These are phyloP conservation scores for Phytophthora idaei DNA, from an alignment of 352 stramenopile genomes.

Conservation along the genomic window DNA sequence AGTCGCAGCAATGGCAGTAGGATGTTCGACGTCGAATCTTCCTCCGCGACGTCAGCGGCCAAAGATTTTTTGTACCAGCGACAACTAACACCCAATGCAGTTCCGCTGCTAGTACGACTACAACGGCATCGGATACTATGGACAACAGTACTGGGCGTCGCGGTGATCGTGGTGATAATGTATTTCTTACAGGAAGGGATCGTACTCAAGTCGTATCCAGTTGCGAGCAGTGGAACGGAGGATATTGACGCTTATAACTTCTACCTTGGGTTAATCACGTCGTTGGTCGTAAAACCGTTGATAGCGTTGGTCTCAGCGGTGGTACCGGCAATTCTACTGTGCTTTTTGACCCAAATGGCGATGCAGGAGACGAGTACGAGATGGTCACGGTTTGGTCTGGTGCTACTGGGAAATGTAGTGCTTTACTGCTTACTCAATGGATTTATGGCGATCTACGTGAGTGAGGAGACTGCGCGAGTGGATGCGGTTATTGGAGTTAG, in stretches of 20 bases:
- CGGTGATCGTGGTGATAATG: slow-evolving; percentile 31
- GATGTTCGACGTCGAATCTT: slow-evolving; percentile 45
- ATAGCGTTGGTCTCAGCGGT: slow-evolving; percentile 51
- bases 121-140: slow-evolving; percentile 45
- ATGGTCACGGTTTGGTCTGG: slow-evolving; percentile 31
- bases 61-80: slow-evolving; percentile 49
- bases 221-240: slow-evolving; percentile 8
- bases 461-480: slow-evolving; percentile 31
- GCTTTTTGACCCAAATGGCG: slow-evolving; percentile 53
- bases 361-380: slow-evolving; percentile 52
- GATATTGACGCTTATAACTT: slow-evolving; percentile 39
- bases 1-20: slow-evolving; percentile 34
- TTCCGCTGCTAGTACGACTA: slow-evolving; percentile 51
- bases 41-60: slow-evolving; percentile 20
- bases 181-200: slow-evolving; percentile 44
- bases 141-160: slow-evolving; percentile 26
- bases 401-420: slow-evolving; percentile 43
- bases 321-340: slow-evolving; percentile 57
- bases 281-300: slow-evolving; percentile 54
- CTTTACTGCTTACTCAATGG: slow-evolving; percentile 73
- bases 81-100: slow-evolving; percentile 36
- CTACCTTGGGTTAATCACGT: slow-evolving; percentile 42
- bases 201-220: slow-evolving; percentile 39
- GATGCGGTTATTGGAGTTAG: slow-evolving; percentile 34
- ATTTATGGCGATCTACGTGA: slow-evolving; percentile 62